Base-by-base conservation (phyloP, 176 grass and related monocot genomes). In the Elaeis guineensis region DNA sequence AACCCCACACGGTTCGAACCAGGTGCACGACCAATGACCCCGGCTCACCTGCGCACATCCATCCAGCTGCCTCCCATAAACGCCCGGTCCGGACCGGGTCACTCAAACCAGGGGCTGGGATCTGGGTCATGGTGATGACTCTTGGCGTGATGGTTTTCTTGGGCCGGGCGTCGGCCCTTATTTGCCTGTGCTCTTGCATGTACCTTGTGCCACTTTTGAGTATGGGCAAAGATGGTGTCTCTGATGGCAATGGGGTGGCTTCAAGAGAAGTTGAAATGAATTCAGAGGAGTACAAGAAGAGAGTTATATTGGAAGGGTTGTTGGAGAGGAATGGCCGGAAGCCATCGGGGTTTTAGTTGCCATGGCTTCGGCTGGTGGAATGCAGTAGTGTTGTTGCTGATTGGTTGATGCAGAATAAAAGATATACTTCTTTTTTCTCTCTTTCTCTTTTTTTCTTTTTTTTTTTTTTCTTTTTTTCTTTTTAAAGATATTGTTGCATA, bases 151-250 rank as follows among this genome's bases (percentile, higher is more conserved):
- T 85, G 67, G 72, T 85, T 21, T 60, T 85, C 66, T 49, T 75
- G 19, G 82, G 78, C 51, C 82, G 78, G 9, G 56, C 52, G 54
- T 28, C 58, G 23, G 87, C 82, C 2, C 60, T 90, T n/a, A 5
- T 73, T 73, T 85, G 75, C 52, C 57, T 82, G 17, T 90, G 75
- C 56, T 85, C 78, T 19, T 82, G 67, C 75, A 52, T 82, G 59
- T 90, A 76, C 82, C 58, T 62, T 21, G 22, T 58, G 6, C 67
- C 53, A 18, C 55, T 75, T 53, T 28, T 77, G 14, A 14, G 51
- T 16, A 22, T 6, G 20, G 23, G 17, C 20, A 9, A 51, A 15
- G 23, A 5, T 14, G 21, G 17, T 6, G 18, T 66, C 50, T 17
- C 59, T 44, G 49, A 66, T 3, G 53, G 56, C 19, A 5, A 39